Evolutionary conservation across 2,329 filamentous ascomycete genomes (phyloP).

Genomic region (Podosphaera fusca): DNA sequence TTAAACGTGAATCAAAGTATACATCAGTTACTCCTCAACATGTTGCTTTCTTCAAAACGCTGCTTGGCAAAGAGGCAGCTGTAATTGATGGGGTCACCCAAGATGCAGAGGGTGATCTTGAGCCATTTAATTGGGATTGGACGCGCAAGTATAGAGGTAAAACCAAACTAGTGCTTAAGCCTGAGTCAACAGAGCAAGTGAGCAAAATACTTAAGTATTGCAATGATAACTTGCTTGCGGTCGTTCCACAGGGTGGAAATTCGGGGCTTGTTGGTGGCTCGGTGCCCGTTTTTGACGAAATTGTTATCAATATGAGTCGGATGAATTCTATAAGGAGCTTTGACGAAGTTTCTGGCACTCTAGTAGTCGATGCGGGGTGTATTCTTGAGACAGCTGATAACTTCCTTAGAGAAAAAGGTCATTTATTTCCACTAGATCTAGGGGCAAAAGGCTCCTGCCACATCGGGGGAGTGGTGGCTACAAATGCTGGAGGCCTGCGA

Average conservation of each 20-base stretch:
- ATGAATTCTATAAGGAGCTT: slow-evolving; percentile 87
- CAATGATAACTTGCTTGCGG: slow-evolving; percentile 75
- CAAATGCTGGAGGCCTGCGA: slow-evolving; percentile 80
- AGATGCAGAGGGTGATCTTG: slow-evolving; percentile 57
- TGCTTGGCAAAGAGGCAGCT: slow-evolving; percentile 60
- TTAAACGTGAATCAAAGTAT: slow-evolving; percentile 62
- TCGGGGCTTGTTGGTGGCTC: slow-evolving; percentile 89
- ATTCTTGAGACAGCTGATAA: slow-evolving; percentile 78
- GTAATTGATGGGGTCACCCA: slow-evolving; percentile 63
- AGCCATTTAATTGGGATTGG: slow-evolving; percentile 92
- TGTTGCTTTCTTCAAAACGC: slow-evolving; percentile 56
- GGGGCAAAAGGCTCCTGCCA: slow-evolving; percentile 95
- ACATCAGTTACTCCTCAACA: slow-evolving; percentile 51
- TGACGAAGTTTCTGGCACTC: slow-evolving; percentile 73
- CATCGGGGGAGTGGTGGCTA: slow-evolving; percentile 84
- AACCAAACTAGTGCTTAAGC: slow-evolving; percentile 67
- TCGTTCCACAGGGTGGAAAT: slow-evolving; percentile 93
- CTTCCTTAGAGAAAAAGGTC: slow-evolving; percentile 56
- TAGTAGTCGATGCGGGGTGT: slow-evolving; percentile 77
- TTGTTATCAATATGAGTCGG: slow-evolving; percentile 70
- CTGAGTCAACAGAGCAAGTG: slow-evolving; percentile 63
- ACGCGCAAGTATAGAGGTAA: slow-evolving; percentile 97
- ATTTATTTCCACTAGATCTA: slow-evolving; percentile 92
- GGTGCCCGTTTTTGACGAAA: slow-evolving; percentile 94
- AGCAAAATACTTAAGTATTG: slow-evolving; percentile 85